phyloP scores from a whole-genome alignment of 371 early-diverging fungal genomes.

The Funneliformis caledonium region DNA sequence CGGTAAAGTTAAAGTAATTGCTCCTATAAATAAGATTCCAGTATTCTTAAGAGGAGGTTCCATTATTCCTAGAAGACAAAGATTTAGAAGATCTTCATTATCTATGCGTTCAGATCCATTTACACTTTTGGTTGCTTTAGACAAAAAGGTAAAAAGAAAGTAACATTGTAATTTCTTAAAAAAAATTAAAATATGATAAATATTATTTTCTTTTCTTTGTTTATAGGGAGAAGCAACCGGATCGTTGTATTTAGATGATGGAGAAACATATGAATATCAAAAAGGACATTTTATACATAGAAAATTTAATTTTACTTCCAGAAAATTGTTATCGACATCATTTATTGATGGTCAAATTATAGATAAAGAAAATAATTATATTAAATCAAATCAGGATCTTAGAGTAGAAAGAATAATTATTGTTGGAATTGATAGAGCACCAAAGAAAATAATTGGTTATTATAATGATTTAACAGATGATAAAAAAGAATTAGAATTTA shows the following conservation, averaged over 20 bases:
- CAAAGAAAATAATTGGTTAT: constrained; percentile 20
- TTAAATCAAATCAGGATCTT: constrained; percentile 43
- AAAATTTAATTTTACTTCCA: constrained; percentile 51
- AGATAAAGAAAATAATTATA: constrained; percentile 43
- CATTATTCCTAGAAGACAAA: constrained; percentile 86
- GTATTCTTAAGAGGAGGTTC: constrained; percentile 87
- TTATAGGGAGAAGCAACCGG: constrained; percentile 73
- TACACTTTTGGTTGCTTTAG: constrained; percentile 84
- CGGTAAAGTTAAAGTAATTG: constrained; percentile 59
- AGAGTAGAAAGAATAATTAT: constrained; percentile 56
- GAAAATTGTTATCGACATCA: constrained; percentile 44
- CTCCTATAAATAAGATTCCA: constrained; percentile 79
- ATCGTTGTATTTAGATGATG: constrained; percentile 88
- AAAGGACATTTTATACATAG: constrained; percentile 65
- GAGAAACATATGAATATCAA: constrained; percentile 77
- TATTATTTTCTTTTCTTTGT: neutral
- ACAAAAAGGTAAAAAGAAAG: constrained; percentile 49
- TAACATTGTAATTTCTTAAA: neutral
- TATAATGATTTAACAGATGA: constrained; percentile 10
- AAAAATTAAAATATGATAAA: too few relatives aligned
- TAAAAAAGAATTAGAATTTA: constrained; percentile 35
- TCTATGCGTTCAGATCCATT: constrained; percentile 88
- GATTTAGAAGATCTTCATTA: constrained; percentile 82
- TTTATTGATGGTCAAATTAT: constrained; percentile 43
- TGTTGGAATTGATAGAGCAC: constrained; percentile 47